Evolutionary conservation across 768 basidiomycete species (phyloP).

Genomic region (Mycena sanguinolenta): DNA sequence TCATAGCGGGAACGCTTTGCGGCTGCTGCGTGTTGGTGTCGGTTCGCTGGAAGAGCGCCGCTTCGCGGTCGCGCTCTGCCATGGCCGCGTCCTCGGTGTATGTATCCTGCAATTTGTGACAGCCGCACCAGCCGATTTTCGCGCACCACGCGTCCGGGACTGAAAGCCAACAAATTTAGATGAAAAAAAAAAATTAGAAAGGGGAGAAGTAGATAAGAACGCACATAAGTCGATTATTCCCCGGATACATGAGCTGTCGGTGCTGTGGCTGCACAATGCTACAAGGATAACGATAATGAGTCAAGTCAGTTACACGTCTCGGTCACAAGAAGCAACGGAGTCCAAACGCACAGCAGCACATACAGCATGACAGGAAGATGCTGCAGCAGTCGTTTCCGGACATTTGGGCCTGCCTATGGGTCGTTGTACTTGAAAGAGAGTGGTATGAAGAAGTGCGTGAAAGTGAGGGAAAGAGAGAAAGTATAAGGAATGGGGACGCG

Average conservation of each 20-base stretch:
- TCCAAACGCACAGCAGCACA: conserved; percentile 20
- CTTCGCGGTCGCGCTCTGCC: conserved; percentile 17
- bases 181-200: no score
- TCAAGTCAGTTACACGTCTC: neutral
- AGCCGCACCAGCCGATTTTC: neutral
- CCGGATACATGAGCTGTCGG: conserved; percentile 1
- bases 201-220: neutral
- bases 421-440: neutral
- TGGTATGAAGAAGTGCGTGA: neutral
- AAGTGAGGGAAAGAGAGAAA: neutral
- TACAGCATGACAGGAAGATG: conserved; percentile 15
- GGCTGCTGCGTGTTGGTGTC: conserved; percentile 5
- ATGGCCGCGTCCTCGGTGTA: neutral
- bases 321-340: no score
- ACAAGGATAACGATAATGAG: neutral
- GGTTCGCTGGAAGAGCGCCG: conserved; percentile 11
- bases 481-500: neutral
- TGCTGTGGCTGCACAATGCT: conserved; percentile 15
- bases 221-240: conserved; percentile 8
- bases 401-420: conserved; percentile 18
- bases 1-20: neutral
- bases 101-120: conserved; percentile 7
- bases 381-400: conserved; percentile 22
- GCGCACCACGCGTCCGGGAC: conserved; percentile 16
- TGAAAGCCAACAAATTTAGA: neutral